These are phyloP conservation scores for Fusarium albosuccineum DNA, from an alignment of 2,329 filamentous ascomycete species.

Conservation along the genomic window DNA sequence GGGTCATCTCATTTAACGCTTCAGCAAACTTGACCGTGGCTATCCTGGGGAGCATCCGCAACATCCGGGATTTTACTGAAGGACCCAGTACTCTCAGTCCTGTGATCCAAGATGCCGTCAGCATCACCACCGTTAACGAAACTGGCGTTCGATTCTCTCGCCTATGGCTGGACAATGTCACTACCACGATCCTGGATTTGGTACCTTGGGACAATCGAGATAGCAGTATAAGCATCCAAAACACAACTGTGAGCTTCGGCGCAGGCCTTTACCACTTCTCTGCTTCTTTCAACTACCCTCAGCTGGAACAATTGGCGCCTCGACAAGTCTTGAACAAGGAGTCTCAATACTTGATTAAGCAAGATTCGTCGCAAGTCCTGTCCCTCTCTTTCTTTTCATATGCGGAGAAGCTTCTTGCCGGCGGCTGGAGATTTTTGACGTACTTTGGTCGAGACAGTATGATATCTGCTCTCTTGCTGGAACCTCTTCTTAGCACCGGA, in stretches of 20 bases:
- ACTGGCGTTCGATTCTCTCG: slow-evolving; percentile 64
- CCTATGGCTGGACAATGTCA: slow-evolving; percentile 73
- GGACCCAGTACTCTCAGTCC: slow-evolving; percentile 65
- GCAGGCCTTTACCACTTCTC: slow-evolving; percentile 69
- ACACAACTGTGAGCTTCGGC: slow-evolving; percentile 60
- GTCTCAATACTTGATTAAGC: slow-evolving; percentile 59
- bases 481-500: slow-evolving; percentile 68
- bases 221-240: slow-evolving; percentile 48
- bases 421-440: slow-evolving; percentile 75
- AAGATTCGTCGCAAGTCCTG: slow-evolving; percentile 39
- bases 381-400: slow-evolving; percentile 73
- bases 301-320: slow-evolving; percentile 66
- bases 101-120: slow-evolving; percentile 66
- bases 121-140: slow-evolving; percentile 53
- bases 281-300: slow-evolving; percentile 72
- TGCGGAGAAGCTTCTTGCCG: slow-evolving; percentile 71
- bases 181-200: slow-evolving; percentile 66
- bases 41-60: slow-evolving; percentile 72
- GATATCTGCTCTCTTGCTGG: slow-evolving; percentile 70
- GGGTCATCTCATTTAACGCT: slow-evolving; percentile 67
- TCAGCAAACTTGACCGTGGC: slow-evolving; percentile 67
- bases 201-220: slow-evolving; percentile 49
- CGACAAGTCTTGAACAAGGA: slow-evolving; percentile 63
- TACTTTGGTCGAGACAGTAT: slow-evolving; percentile 77
- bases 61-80: slow-evolving; percentile 73